Base-by-base conservation (phyloP, 164 flowering plant species). In the Warburgia ugandensis region DNA sequence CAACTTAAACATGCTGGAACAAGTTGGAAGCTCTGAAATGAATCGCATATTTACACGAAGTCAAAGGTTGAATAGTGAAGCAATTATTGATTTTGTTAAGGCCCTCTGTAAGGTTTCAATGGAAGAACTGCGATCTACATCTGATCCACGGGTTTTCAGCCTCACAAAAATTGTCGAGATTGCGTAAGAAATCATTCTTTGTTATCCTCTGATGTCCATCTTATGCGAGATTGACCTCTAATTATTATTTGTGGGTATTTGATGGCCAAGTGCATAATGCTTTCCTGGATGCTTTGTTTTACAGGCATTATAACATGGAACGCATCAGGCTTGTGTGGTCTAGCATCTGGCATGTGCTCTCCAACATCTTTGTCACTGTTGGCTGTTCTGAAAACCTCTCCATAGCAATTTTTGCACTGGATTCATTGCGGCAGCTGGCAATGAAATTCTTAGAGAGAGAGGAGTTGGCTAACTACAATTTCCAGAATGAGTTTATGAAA, bases 241-340 rank as follows among this genome's bases (percentile, higher is more conserved):
- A n/a, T n/a, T n/a, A n/a, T n/a, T n/a, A n/a, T n/a, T n/a, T n/a
- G n/a, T n/a, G n/a, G n/a, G n/a, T n/a, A n/a, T n/a, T n/a, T n/a
- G n/a, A n/a, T n/a, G n/a, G n/a, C n/a, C n/a, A n/a, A n/a, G n/a
- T n/a, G n/a, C n/a, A n/a, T n/a, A n/a, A n/a, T n/a, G n/a, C n/a
- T n/a, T n/a, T n/a, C n/a, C n/a, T n/a, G n/a, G n/a, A n/a, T n/a
- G n/a, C n/a, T n/a, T n/a, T n/a, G n/a, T n/a, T 25, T 30, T 50
- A 50, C 84, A 94, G 99, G 82, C 99, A 94, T 69, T 94, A 89
- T 58, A 94, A 94, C 71, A 94, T 94, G 99, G 80, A 94, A 51
- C 97, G 99, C 26, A 94, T 94, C 55, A 80, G 99, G 74, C 91
- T 94, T 66, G 99, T 89, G 10, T 94, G 99, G 99, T 84, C 97